These are phyloP conservation scores for Microstroma glucosiphilum DNA, from an alignment of 1,284 basidiomycete genomes.

Conservation along the genomic window DNA sequence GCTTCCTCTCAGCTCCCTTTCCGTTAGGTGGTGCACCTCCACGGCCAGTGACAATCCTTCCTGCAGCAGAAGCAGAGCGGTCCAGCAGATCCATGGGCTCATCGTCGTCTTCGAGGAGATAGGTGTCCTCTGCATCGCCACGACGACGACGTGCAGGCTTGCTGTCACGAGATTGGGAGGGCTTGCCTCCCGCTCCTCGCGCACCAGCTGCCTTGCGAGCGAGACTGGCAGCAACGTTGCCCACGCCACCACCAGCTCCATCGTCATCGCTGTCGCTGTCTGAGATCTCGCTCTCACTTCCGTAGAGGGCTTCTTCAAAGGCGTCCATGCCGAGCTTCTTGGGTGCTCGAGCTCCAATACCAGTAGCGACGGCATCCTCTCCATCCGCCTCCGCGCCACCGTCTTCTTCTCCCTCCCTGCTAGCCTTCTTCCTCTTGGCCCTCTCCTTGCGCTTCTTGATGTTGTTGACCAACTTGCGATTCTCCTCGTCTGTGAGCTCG, in stretches of 20 bases:
- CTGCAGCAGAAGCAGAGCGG: conserved; percentile 53
- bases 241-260: conserved; percentile 23
- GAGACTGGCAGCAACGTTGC: background rate
- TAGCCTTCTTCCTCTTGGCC: conserved; percentile 60
- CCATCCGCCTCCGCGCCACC: conserved; percentile 18
- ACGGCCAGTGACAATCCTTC: conserved; percentile 12
- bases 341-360: conserved; percentile 4
- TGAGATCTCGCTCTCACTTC: conserved; percentile 37
- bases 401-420: conserved; percentile 8
- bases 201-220: conserved; percentile 1
- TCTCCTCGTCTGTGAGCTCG: conserved; percentile 60
- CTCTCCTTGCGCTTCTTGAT: conserved; percentile 88
- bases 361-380: conserved; percentile 11
- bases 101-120: conserved; percentile 78
- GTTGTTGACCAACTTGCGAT: conserved; percentile 73
- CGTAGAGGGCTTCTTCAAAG: conserved; percentile 49
- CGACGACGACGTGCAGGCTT: conserved; percentile 10
- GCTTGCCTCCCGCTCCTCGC: conserved; percentile 25
- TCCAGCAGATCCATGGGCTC: conserved; percentile 92
- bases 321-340: conserved; percentile 25
- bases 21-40: conserved; percentile 23
- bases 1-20: conserved; percentile 20
- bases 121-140: conserved; percentile 52
- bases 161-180: background rate
- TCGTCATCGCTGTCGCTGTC: conserved; percentile 36